Evolutionary conservation across 1,284 basidiomycete species (phyloP).

Genomic region (Moniliophthora roreri): DNA sequence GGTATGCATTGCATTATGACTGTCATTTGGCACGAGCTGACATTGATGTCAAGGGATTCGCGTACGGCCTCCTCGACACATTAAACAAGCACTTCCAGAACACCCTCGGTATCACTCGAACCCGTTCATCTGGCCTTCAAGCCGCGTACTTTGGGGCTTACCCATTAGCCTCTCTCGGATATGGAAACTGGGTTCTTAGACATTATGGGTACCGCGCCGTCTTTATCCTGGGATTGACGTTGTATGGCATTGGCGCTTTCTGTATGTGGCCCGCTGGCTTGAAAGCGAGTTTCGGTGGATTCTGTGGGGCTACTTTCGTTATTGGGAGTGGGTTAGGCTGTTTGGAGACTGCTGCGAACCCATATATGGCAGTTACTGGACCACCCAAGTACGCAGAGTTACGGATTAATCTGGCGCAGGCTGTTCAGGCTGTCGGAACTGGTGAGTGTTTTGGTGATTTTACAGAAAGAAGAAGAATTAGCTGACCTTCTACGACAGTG

Average conservation of each 20-base stretch:
- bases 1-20: constrained; percentile 19
- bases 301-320: constrained; percentile 35
- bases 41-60: constrained; percentile 53
- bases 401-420: constrained; percentile 34
- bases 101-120: constrained; percentile 70
- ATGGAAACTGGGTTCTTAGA: constrained; percentile 33
- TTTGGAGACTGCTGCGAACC: constrained; percentile 34
- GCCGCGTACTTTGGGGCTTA: constrained; percentile 82
- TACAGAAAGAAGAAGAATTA: background rate
- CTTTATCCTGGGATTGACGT: constrained; percentile 30
- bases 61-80: constrained; percentile 83
- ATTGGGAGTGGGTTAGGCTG: constrained; percentile 34
- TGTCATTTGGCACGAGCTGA: background rate
- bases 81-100: constrained; percentile 81
- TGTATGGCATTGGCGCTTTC: constrained; percentile 34
- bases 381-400: constrained; percentile 33
- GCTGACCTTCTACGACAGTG: constrained; percentile 15
- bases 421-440: constrained; percentile 32
- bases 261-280: constrained; percentile 37
- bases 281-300: constrained; percentile 33
- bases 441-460: background rate
- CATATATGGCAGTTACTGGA: constrained; percentile 36
- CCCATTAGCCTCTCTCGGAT: constrained; percentile 36
- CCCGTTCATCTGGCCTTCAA: constrained; percentile 83
- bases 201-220: constrained; percentile 32